These are phyloP conservation scores for Leishmania lainsoni DNA, from an alignment of 208 protist genomes.

Conservation along the genomic window DNA sequence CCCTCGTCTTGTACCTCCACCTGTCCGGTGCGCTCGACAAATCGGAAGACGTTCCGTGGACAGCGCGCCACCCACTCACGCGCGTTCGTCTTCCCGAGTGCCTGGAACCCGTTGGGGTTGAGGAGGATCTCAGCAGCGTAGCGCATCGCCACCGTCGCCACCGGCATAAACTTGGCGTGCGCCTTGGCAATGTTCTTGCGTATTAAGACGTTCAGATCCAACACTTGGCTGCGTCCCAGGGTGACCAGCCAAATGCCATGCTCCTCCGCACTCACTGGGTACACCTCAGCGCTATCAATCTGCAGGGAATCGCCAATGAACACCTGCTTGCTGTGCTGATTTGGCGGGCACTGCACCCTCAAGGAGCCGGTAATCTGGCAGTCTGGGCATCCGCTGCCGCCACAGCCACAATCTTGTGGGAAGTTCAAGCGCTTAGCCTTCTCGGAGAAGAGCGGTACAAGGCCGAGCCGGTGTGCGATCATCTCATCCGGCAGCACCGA, in stretches of 20 bases:
- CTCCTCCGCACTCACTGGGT: slow-evolving; percentile 83
- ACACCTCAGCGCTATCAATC: slow-evolving; percentile 80
- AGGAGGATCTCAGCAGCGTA: slow-evolving; percentile 93
- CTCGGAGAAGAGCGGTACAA: slow-evolving; percentile 96
- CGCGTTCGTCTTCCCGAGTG: slow-evolving; percentile 70
- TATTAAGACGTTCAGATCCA: slow-evolving; percentile 83
- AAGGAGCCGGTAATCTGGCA: slow-evolving; percentile 91
- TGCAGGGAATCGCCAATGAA: slow-evolving; percentile 79
- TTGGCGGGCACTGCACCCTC: slow-evolving; percentile 71
- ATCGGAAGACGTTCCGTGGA: slow-evolving; percentile 88
- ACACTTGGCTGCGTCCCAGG: slow-evolving; percentile 82
- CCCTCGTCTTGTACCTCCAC: slow-evolving; percentile 73
- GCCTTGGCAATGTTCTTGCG: slow-evolving; percentile 97
- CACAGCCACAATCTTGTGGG: slow-evolving; percentile 84
- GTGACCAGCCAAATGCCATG: slow-evolving; percentile 88
- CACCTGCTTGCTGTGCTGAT: slow-evolving; percentile 81
- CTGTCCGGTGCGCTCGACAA: slow-evolving; percentile 59
- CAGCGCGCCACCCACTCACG: slow-evolving; percentile 88
- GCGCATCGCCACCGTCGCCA: slow-evolving; percentile 93
- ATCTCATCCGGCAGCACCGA: slow-evolving; percentile 99
- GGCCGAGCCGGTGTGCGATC: slow-evolving; percentile 98
- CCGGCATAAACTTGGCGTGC: slow-evolving; percentile 98
- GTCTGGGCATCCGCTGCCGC: slow-evolving; percentile 70
- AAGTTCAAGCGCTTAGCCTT: slow-evolving; percentile 86
- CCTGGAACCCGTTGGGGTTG: slow-evolving; percentile 85